A percentile compares a stretch with the other conserved stretches of the same genome.
Evolutionary conservation across 495 filamentous ascomycete genomes (phyloP).

Genomic region (Podospora didyma): DNA sequence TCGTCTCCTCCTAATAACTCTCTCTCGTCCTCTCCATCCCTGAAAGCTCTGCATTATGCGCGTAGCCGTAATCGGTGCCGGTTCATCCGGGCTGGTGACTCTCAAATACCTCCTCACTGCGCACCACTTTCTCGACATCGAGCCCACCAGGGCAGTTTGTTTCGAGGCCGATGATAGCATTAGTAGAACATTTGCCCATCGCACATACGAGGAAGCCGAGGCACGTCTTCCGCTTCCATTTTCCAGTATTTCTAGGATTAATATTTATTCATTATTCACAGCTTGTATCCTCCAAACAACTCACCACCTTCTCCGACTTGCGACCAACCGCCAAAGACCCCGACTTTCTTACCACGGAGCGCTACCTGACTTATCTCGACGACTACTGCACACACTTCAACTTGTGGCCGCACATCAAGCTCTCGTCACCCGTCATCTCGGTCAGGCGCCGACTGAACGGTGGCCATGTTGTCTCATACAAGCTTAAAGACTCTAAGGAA

Average conservation of each 20-base stretch:
- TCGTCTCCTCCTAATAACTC: too few species aligned
- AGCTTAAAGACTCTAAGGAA: background rate
- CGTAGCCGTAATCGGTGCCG: constrained; percentile 41
- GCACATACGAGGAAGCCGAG: constrained; percentile 35
- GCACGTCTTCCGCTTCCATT: constrained; percentile 7
- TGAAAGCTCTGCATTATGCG: constrained; percentile 8
- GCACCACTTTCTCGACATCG: constrained; percentile 22
- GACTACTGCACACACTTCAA: constrained; percentile 36
- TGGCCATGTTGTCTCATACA: constrained; percentile 26
- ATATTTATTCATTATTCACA: constrained; percentile 4
- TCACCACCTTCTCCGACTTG: constrained; percentile 42
- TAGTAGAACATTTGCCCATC: constrained; percentile 28
- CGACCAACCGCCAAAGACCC: constrained; percentile 18
- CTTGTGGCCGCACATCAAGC: constrained; percentile 34
- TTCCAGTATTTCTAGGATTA: too few species aligned
- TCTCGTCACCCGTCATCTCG: constrained; percentile 22
- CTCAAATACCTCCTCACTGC: constrained; percentile 40
- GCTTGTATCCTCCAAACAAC: constrained; percentile 38
- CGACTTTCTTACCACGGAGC: constrained; percentile 30
- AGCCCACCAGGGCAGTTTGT: constrained; percentile 29
- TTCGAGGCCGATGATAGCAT: constrained; percentile 19
- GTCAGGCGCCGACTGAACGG: constrained; percentile 17
- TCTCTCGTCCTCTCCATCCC: too few species aligned
- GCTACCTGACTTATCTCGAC: constrained; percentile 33
- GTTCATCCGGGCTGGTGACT: constrained; percentile 42